A percentile compares a stretch with the other conserved stretches of the same genome.
Conservation (phyloP, 179 eudicot genomes). For the Vitellaria paradoxa region DNA sequence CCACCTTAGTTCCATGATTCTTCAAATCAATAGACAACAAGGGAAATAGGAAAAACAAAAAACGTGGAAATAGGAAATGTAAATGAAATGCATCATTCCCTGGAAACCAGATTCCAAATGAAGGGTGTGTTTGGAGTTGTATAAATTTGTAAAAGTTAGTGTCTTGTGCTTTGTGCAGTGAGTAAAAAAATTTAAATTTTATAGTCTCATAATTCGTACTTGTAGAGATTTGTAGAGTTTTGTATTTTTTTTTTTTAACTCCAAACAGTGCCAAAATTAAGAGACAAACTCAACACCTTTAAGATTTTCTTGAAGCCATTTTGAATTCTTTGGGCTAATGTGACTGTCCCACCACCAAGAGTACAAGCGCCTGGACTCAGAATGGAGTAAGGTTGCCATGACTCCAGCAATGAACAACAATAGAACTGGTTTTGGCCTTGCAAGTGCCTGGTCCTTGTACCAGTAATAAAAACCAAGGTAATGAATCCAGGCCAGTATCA, state of each 20-base stretch:
- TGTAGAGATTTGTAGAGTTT: too few species aligned
- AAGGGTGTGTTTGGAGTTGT: too few species aligned
- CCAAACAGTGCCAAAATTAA: too few species aligned
- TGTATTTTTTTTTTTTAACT: too few species aligned
- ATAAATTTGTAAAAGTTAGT: too few species aligned
- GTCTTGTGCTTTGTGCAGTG: too few species aligned
- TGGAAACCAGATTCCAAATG: not conserved
- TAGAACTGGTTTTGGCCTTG: constrained; percentile 43
- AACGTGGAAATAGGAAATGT: not conserved
- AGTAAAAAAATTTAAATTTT: too few species aligned
- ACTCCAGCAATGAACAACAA: constrained; percentile 45
- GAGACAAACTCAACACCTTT: constrained; percentile 41
- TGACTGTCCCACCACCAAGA: constrained; percentile 99
- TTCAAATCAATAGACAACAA: not conserved
- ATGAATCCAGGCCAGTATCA: constrained; percentile 50
- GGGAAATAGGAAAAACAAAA: not conserved
- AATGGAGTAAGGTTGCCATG: constrained; percentile 61
- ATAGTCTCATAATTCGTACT: too few species aligned
- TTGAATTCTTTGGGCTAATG: constrained; percentile 84
- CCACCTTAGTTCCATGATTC: not conserved
- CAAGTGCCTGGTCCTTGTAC: constrained; percentile 37
- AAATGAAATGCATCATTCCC: not conserved
- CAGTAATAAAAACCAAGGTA: constrained; percentile 28
- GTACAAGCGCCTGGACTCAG: constrained; percentile 74
- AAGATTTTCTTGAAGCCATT: constrained; percentile 97